These are phyloP conservation scores for Termitomyces sp. DNA, from an alignment of 768 basidiomycete genomes.

Conservation along the genomic window DNA sequence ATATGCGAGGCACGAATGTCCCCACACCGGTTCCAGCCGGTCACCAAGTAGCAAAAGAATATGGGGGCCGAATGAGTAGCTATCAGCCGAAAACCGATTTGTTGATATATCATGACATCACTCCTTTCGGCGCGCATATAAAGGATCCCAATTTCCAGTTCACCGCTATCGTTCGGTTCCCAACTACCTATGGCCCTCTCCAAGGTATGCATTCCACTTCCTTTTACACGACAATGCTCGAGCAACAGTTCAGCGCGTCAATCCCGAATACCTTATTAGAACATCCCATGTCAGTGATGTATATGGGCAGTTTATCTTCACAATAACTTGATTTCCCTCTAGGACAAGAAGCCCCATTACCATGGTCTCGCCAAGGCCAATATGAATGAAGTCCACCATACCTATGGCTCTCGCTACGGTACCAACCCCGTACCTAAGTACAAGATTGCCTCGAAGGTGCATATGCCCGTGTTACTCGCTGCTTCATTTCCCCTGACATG, in stretches of 20 bases:
- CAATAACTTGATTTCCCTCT: not conserved
- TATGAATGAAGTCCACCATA: constrained; percentile 27
- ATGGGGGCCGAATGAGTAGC: no score
- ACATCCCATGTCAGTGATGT: constrained; percentile 37
- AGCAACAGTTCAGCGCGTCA: constrained; percentile 45
- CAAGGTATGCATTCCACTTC: constrained; percentile 31
- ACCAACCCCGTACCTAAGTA: constrained; percentile 70
- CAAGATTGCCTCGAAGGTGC: constrained; percentile 49
- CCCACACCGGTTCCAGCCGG: not conserved
- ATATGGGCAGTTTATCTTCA: not conserved
- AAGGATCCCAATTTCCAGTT: not conserved
- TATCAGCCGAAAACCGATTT: no score
- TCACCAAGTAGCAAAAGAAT: not conserved
- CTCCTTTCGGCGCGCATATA: not conserved
- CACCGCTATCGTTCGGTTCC: not conserved
- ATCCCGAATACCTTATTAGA: constrained; percentile 60
- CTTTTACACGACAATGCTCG: not conserved
- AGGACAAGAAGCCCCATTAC: constrained; percentile 43
- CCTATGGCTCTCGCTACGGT: constrained; percentile 60
- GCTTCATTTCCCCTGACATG: not conserved
- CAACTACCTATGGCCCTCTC: constrained; percentile 49
- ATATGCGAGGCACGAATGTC: not conserved
- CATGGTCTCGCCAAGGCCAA: constrained; percentile 28
- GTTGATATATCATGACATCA: constrained; percentile 4
- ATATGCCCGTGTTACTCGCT: not conserved